A percentile compares a stretch with the other conserved stretches of the same genome.
phyloP scores from a whole-genome alignment of 129 eudicot species.

The Logfia minima region DNA sequence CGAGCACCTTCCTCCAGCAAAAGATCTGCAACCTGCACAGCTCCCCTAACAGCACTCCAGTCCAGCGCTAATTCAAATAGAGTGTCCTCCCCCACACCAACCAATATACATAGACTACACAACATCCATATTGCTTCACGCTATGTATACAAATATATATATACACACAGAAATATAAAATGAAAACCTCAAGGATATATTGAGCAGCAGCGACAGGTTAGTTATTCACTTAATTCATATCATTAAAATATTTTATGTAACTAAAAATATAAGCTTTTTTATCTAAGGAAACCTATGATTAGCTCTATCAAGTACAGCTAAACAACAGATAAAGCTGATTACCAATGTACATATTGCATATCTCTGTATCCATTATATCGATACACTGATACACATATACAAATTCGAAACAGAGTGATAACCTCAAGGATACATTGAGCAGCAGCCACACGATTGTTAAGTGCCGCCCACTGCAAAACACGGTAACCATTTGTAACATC shows the following conservation, averaged over 20 bases:
- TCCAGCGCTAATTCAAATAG: neutral
- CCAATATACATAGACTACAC: neutral
- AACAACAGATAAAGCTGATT: neutral
- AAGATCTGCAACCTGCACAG: conserved; percentile 84
- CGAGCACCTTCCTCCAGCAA: conserved; percentile 92
- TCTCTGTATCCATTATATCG: neutral
- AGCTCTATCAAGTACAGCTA: neutral
- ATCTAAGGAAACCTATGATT: neutral
- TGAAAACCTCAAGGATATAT: neutral
- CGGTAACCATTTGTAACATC: no score
- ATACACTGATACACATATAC: neutral
- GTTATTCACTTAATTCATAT: neutral
- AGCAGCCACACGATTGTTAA: conserved; percentile 89
- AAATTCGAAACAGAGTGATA: neutral
- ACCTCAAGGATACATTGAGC: conserved; percentile 95
- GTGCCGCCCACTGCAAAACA: conserved; percentile 99
- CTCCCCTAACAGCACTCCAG: conserved; percentile 99
- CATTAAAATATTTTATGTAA: neutral
- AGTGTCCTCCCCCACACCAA: neutral
- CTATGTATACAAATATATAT: neutral
- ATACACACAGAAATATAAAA: neutral
- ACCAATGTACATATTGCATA: neutral
- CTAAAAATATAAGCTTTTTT: neutral
- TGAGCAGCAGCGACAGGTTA: neutral
- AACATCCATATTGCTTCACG: neutral